Conservation (phyloP, 2,329 filamentous ascomycete genomes). For the Talaromyces sp. region DNA sequence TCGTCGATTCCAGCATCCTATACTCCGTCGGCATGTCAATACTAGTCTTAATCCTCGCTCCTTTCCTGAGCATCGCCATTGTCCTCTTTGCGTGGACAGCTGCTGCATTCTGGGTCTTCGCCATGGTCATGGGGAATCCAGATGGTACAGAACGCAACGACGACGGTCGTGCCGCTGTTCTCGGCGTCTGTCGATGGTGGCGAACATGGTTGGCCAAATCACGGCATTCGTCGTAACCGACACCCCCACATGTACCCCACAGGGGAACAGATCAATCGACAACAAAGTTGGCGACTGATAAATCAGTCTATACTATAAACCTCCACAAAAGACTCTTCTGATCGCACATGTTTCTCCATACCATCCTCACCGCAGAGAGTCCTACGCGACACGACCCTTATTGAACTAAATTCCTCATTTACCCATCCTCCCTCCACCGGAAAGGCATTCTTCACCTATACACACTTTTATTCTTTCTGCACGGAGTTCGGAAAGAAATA, state of each 20-base stretch:
- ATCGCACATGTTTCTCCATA: no score
- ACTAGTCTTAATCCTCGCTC: constrained; percentile 57
- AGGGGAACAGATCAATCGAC: background rate
- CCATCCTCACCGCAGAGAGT: background rate
- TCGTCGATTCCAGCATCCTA: constrained; percentile 35
- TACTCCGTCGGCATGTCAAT: constrained; percentile 48
- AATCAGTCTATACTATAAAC: no score
- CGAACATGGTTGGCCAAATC: constrained; percentile 56
- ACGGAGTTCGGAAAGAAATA: background rate
- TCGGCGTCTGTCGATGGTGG: constrained; percentile 63
- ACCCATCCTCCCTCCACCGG: constrained; percentile 1
- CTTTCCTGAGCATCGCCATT: constrained; percentile 59
- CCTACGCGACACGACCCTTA: constrained; percentile 6
- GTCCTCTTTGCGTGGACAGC: constrained; percentile 61
- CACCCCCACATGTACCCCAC: background rate
- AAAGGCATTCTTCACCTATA: constrained; percentile 1
- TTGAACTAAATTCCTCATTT: background rate
- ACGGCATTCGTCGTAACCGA: constrained; percentile 21
- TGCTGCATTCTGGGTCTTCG: constrained; percentile 65
- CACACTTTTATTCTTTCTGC: background rate
- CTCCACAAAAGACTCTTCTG: no score
- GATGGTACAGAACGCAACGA: constrained; percentile 62
- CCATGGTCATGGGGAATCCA: constrained; percentile 64
- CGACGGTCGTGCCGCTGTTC: constrained; percentile 62
- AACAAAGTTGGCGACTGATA: no score